Evolutionary conservation across 2,329 filamentous ascomycete genomes (phyloP), one percentile per base, ranked within the genome.

Genomic region (Colletotrichum ledebouriae): DNA sequence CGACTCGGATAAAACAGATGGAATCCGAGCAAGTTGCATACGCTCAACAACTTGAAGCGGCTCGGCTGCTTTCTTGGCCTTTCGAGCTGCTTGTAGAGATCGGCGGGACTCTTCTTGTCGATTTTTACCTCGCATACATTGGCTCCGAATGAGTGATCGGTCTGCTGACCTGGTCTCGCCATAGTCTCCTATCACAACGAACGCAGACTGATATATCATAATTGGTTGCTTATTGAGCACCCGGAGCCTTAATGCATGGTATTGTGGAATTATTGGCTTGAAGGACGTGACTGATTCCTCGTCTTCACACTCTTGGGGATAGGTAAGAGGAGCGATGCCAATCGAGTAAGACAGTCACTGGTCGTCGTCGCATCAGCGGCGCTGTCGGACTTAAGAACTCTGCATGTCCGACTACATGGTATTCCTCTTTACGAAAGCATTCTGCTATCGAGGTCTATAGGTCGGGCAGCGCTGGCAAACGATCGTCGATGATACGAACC

Each of bases 91-190:
- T 25, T 57, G 39, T 10, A 20, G 20, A 6, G 62, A 64, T 6
- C 55, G 34, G 6, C 44, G 33, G 10, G 62, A 64, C 10, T 20
- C 34, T 22, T 59, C 34, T 34, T 52, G 56, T 17, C 37, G 34
- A 25, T 64, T 60, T 33, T 37, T 59, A 15, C 62, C 62, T 9
- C 39, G 37, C 62, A 60, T 64, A 20, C 55, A 44, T 11, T 33
- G 55, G 34, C 62, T 64, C 20, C 62, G 62, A 52, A 59, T 52
- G n/a, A 60, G 10, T 13, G 61, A 50, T 20, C 55, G 42, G 22
- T 64, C 55, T 17, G 55, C 29, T n/a, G 61, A 41, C 37, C 20
- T 49, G 13, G 53, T 42, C 55, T 29, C 10, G 39, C 56, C 56
- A 1, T 41, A 49, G 42, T 59, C 42, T 17, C 15, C 56, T n/a